Conservation (phyloP, 176 grass and related monocot genomes). For the Triticum timopheevii region DNA sequence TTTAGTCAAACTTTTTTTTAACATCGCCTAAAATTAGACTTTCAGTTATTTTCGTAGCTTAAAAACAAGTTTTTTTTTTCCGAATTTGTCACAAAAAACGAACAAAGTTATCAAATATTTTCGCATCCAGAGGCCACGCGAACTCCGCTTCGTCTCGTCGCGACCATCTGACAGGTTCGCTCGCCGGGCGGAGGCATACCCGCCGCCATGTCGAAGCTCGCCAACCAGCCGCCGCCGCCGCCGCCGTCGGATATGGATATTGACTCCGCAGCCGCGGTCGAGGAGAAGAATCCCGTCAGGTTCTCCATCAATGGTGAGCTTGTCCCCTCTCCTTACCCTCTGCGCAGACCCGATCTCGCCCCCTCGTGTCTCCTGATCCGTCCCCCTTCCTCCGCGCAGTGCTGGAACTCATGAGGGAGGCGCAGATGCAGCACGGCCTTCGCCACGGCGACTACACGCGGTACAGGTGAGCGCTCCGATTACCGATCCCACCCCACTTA, state of each 20-base stretch:
- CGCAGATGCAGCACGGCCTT: constrained; percentile 98
- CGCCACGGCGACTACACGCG: constrained; percentile 87
- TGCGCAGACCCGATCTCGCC: not conserved
- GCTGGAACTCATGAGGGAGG: constrained; percentile 76
- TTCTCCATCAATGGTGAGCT: constrained; percentile 89
- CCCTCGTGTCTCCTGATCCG: not conserved
- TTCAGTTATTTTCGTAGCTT: too few species aligned
- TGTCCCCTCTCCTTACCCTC: not conserved
- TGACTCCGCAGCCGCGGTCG: constrained; percentile 37
- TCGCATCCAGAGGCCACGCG: not conserved
- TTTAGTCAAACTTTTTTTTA: too few species aligned
- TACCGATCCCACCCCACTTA: not conserved
- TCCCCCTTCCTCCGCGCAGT: constrained; percentile 41
- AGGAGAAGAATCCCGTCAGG: constrained; percentile 60
- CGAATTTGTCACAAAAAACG: too few species aligned
- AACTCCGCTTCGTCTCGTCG: not conserved
- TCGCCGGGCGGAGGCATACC: not conserved
- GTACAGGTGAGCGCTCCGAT: constrained; percentile 50
- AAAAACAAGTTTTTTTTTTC: too few species aligned
- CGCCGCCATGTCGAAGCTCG: constrained; percentile 43
- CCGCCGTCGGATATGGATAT: constrained; percentile 62
- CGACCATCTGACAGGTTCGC: not conserved
- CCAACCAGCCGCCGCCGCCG: constrained; percentile 18
- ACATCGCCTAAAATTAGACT: too few species aligned
- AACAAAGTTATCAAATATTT: too few species aligned